Evolutionary conservation across 2,329 filamentous ascomycete species (phyloP).

Genomic region (Claviceps arundinis): DNA sequence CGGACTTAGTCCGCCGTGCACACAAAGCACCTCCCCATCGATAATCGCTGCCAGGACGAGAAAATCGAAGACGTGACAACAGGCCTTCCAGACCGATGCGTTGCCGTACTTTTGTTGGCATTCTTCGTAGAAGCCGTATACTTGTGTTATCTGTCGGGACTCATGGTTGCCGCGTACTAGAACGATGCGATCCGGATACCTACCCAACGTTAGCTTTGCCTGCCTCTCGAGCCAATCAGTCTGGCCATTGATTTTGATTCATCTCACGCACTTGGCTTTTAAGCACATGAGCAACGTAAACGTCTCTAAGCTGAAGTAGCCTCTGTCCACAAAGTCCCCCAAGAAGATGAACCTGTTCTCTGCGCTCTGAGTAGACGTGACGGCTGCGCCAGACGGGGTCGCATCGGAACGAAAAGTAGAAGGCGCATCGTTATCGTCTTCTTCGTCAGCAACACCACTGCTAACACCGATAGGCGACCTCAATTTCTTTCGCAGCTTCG

Average conservation of each 20-base stretch:
- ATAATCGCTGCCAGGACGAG: slow-evolving; percentile 93
- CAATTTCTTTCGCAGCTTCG: slow-evolving; percentile 77
- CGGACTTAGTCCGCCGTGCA: slow-evolving; percentile 80
- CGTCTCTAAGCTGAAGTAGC: slow-evolving; percentile 94
- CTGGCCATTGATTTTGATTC: background rate
- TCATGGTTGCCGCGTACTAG: slow-evolving; percentile 97
- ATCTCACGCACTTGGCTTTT: slow-evolving; percentile 48
- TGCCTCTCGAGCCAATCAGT: background rate
- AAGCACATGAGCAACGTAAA: slow-evolving; percentile 95
- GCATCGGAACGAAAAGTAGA: slow-evolving; percentile 18
- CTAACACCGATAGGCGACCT: slow-evolving; percentile 28
- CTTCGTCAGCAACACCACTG: slow-evolving; percentile 38
- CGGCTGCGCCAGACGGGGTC: slow-evolving; percentile 19
- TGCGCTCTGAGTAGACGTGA: slow-evolving; percentile 30
- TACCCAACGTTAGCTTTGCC: slow-evolving; percentile 18
- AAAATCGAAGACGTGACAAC: slow-evolving; percentile 98
- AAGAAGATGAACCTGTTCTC: slow-evolving; percentile 46
- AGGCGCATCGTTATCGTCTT: slow-evolving; percentile 27
- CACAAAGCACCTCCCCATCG: slow-evolving; percentile 95
- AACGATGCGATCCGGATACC: slow-evolving; percentile 90
- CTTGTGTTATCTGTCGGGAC: slow-evolving; percentile 92
- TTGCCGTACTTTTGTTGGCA: slow-evolving; percentile 98
- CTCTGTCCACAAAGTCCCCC: slow-evolving; percentile 94
- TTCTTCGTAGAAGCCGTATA: slow-evolving; percentile 98
- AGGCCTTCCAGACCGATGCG: slow-evolving; percentile 99